Conservation (phyloP, 768 basidiomycete genomes). For the Naganishia vishniacii region DNA sequence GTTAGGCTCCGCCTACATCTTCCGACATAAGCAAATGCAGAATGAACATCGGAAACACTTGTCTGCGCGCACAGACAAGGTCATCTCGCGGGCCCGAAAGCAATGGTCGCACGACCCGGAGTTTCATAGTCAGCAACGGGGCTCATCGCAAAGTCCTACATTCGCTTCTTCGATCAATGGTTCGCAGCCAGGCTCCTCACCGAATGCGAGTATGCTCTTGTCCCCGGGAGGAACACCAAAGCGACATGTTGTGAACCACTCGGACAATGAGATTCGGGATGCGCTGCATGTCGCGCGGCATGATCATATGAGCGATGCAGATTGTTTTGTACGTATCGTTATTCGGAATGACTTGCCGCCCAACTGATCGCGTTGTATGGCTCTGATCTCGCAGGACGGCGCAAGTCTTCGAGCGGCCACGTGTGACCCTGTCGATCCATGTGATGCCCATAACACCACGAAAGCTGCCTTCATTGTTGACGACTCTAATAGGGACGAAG, state of each 20-base stretch:
- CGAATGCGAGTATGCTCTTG: background rate
- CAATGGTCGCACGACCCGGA: slow-evolving; percentile 36
- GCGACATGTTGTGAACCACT: slow-evolving; percentile 53
- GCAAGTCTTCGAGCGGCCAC: slow-evolving; percentile 51
- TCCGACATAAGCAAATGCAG: slow-evolving; percentile 56
- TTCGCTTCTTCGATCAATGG: background rate
- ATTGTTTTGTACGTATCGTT: slow-evolving; percentile 58
- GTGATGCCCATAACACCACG: background rate
- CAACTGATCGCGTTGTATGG: background rate
- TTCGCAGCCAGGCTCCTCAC: background rate
- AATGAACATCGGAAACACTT: slow-evolving; percentile 45
- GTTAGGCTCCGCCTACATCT: slow-evolving; percentile 70
- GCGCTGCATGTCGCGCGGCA: slow-evolving; percentile 59
- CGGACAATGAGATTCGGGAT: slow-evolving; percentile 44
- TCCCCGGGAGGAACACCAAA: slow-evolving; percentile 52
- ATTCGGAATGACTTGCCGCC: background rate
- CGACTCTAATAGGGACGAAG: slow-evolving; percentile 32
- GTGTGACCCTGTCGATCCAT: background rate
- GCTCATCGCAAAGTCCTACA: slow-evolving; percentile 10
- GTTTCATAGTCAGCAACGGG: slow-evolving; percentile 34
- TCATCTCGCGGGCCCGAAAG: slow-evolving; percentile 27
- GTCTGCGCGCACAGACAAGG: slow-evolving; percentile 37
- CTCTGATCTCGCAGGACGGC: slow-evolving; percentile 4
- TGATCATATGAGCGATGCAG: slow-evolving; percentile 74
- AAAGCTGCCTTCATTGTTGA: slow-evolving; percentile 31